phyloP scores from a whole-genome alignment of 768 basidiomycete species.

The Xerocomus potaroensis region DNA sequence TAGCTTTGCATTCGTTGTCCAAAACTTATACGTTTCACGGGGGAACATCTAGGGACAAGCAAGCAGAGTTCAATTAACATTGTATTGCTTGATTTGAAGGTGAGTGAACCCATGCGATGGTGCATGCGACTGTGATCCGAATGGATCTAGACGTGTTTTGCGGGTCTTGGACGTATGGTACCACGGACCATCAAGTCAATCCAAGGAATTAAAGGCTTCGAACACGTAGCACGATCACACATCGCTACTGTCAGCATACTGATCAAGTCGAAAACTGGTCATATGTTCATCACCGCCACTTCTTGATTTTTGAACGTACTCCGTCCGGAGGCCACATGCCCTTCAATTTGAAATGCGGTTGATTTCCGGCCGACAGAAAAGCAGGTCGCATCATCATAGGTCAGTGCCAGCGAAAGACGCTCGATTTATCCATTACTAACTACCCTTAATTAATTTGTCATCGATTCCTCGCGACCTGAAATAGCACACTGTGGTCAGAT shows the following conservation, averaged over 20 bases:
- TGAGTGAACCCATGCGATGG: constrained; percentile 1
- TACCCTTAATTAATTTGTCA: too few relatives aligned
- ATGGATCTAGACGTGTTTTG: not conserved
- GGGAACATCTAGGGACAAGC: too few relatives aligned
- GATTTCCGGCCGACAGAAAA: not conserved
- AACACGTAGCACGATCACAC: not conserved
- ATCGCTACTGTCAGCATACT: not conserved
- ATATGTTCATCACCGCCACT: not conserved
- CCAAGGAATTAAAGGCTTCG: not conserved
- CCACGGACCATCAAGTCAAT: not conserved
- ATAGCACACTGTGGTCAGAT: not conserved
- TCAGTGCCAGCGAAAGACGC: constrained; percentile 1
- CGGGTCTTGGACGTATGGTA: too few relatives aligned
- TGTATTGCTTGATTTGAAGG: constrained; percentile 5
- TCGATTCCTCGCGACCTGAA: not conserved
- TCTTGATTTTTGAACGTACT: not conserved
- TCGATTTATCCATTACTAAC: not conserved
- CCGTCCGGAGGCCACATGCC: not conserved
- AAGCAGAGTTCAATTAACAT: too few relatives aligned
- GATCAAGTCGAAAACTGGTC: too few relatives aligned
- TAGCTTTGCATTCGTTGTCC: too few relatives aligned
- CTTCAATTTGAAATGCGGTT: constrained; percentile 9
- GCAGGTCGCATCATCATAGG: not conserved
- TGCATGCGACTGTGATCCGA: constrained; percentile 13
- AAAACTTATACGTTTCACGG: too few relatives aligned